These are phyloP conservation scores for Discostella stelligera DNA, from an alignment of 352 stramenopile species.

Conservation along the genomic window DNA sequence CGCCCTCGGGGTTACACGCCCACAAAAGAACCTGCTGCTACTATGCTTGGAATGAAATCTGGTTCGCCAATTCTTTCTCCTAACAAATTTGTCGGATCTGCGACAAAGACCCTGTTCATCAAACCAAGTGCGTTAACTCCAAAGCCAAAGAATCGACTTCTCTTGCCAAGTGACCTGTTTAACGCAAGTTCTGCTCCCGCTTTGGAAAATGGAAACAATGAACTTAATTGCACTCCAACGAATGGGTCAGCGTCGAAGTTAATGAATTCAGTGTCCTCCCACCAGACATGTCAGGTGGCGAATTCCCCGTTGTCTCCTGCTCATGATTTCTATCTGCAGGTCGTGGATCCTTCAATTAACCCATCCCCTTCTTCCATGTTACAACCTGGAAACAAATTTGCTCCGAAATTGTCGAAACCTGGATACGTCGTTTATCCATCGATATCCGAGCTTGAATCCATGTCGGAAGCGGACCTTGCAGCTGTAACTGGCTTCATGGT, in stretches of 20 bases:
- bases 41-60: conserved; percentile 44
- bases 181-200: conserved; percentile 17
- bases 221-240: conserved; percentile 19
- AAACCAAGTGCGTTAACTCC: conserved; percentile 60
- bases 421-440: conserved; percentile 73
- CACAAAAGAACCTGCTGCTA: conserved; percentile 49
- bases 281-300: conserved; percentile 4
- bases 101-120: conserved; percentile 69
- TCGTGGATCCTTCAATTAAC: conserved; percentile 50
- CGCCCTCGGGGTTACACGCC: conserved; percentile 72
- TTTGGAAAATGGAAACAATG: conserved; percentile 43
- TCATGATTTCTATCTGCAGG: conserved; percentile 72
- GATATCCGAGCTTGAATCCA: conserved; percentile 54
- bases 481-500: conserved; percentile 80
- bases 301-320: conserved; percentile 39
- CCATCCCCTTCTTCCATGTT: conserved; percentile 31
- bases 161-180: conserved; percentile 49
- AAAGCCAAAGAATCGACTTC: conserved; percentile 62
- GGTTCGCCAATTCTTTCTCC: conserved; percentile 64
- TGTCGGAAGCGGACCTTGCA: conserved; percentile 82
- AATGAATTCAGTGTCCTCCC: conserved; percentile 37
- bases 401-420: conserved; percentile 71
- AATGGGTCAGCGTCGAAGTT: conserved; percentile 31
- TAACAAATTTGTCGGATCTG: conserved; percentile 58
- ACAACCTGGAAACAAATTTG: conserved; percentile 30